These are phyloP conservation scores for Solanum stenotomum DNA, from an alignment of 257 asterid genomes.

Conservation along the genomic window DNA sequence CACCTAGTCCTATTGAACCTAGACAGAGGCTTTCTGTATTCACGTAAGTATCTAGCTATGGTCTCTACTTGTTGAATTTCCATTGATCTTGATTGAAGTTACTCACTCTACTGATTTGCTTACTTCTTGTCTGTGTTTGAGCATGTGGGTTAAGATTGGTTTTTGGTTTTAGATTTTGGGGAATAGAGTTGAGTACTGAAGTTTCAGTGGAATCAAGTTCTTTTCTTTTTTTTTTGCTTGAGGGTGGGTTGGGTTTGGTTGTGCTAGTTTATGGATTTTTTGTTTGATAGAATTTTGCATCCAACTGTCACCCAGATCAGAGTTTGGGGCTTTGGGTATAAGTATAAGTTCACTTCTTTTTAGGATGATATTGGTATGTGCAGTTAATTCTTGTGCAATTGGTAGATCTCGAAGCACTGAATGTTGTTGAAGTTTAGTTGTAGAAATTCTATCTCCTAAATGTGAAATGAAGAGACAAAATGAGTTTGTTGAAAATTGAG, in stretches of 20 bases:
- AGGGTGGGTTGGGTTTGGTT: background rate
- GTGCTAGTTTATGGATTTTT: background rate
- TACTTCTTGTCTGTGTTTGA: background rate
- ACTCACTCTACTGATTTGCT: background rate
- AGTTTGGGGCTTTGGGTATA: background rate
- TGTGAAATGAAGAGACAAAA: background rate
- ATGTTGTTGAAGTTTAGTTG: too few species aligned
- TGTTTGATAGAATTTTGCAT: background rate
- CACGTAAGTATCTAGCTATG: constrained; percentile 22
- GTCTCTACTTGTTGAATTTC: background rate
- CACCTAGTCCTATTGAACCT: constrained; percentile 51
- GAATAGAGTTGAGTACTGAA: background rate
- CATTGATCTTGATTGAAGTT: background rate
- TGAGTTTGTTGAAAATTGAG: background rate
- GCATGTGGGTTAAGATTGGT: background rate
- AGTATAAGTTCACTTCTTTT: background rate
- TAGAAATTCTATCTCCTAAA: background rate
- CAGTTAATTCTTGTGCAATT: background rate
- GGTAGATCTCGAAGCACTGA: background rate
- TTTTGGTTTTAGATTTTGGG: background rate
- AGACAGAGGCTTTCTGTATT: constrained; percentile 44
- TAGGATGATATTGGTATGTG: background rate
- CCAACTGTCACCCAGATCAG: background rate
- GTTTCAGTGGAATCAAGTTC: background rate
- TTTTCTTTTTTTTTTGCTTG: background rate